These are phyloP conservation scores for Cucumis hystrix DNA, from an alignment of 306 rosid genomes.

Conservation along the genomic window DNA sequence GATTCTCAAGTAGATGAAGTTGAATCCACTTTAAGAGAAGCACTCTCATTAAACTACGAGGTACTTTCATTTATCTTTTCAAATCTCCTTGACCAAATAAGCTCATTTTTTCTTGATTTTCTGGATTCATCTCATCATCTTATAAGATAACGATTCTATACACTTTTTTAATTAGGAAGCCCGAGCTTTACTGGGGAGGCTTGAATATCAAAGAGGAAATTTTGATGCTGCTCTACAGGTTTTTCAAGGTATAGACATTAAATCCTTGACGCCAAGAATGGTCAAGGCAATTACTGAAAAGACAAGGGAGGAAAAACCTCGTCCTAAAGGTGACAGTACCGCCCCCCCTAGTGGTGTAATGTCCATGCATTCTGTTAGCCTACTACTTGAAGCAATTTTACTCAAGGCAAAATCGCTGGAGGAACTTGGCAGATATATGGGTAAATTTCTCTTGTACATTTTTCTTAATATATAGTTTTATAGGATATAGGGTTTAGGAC, in stretches of 20 bases:
- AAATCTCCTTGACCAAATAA: not conserved
- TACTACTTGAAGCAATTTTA: conserved; percentile 78
- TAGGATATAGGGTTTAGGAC: not conserved
- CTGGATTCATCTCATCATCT: not conserved
- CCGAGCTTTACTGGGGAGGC: conserved; percentile 89
- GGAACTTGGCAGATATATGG: conserved; percentile 49
- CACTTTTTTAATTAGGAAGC: conserved; percentile 51
- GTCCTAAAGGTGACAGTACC: conserved; percentile 34
- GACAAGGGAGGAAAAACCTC: conserved; percentile 38
- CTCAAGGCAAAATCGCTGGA: conserved; percentile 83
- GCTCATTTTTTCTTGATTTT: not conserved
- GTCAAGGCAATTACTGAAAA: conserved; percentile 53
- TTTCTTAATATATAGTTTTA: not conserved
- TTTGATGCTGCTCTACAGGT: conserved; percentile 80
- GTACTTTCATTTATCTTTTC: conserved; percentile 18
- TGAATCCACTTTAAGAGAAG: conserved; percentile 85
- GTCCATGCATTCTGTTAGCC: conserved; percentile 95
- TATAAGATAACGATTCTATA: not conserved
- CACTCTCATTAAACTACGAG: conserved; percentile 87
- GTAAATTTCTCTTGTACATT: conserved; percentile 22
- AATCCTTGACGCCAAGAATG: conserved; percentile 58
- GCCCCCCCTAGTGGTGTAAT: conserved; percentile 37
- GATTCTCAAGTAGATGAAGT: conserved; percentile 85
- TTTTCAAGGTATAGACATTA: conserved; percentile 78
- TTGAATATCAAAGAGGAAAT: conserved; percentile 88